phyloP scores from a whole-genome alignment of 2,329 filamentous ascomycete species.

The Fusarium kyushuense region DNA sequence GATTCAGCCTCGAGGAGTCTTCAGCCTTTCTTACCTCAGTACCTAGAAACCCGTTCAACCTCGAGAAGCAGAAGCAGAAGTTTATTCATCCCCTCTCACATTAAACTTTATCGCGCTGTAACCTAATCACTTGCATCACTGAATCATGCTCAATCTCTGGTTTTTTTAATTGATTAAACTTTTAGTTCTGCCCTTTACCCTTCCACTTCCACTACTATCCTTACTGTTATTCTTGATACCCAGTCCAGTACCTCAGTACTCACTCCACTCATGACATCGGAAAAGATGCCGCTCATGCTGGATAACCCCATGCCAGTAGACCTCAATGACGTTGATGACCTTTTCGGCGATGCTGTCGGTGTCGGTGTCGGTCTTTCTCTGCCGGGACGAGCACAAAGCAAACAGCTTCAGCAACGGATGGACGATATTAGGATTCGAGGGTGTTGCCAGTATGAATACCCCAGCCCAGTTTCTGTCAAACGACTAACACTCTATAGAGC shows the following conservation, averaged over 20 bases:
- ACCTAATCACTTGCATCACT: constrained; percentile 2
- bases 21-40: constrained; percentile 46
- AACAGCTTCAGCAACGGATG: constrained; percentile 77
- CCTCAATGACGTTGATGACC: constrained; percentile 75
- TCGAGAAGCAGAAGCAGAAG: constrained; percentile 6
- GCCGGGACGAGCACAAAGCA: constrained; percentile 59
- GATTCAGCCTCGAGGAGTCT: constrained; percentile 39
- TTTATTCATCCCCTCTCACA: constrained; percentile 10
- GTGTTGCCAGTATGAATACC: constrained; percentile 78
- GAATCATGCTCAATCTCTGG: constrained; percentile 19
- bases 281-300: constrained; percentile 60
- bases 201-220: background rate
- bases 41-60: constrained; percentile 10
- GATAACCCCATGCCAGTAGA: constrained; percentile 61
- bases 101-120: constrained; percentile 26
- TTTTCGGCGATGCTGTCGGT: constrained; percentile 79
- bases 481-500: constrained; percentile 63
- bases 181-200: constrained; percentile 6
- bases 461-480: background rate
- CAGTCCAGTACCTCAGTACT: background rate
- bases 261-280: constrained; percentile 50
- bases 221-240: constrained; percentile 38
- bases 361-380: constrained; percentile 71
- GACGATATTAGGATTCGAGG: constrained; percentile 81
- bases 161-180: constrained; percentile 31